phyloP scores from a whole-genome alignment of 768 basidiomycete species.

The Rhodotorula graminis region DNA sequence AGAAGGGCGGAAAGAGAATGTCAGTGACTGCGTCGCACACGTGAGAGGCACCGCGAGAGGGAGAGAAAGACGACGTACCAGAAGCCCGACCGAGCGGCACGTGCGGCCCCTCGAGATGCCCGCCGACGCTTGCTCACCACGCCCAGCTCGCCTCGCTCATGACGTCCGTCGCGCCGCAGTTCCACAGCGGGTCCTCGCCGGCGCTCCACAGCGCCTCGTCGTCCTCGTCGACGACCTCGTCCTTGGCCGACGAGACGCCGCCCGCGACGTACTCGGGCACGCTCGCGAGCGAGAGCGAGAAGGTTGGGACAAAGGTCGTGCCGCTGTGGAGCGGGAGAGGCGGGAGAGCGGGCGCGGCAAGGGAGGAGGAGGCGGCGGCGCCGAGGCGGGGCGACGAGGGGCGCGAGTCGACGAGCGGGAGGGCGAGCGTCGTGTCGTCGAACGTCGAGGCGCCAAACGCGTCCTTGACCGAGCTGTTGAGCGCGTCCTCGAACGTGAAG shows the following conservation, averaged over 20 bases:
- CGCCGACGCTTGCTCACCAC: neutral
- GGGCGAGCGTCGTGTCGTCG: conserved; percentile 1
- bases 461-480: neutral
- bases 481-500: neutral
- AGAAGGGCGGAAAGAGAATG: no score
- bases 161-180: conserved; percentile 5
- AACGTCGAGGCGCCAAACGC: neutral
- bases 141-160: conserved; percentile 23
- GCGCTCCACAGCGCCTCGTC: conserved; percentile 7
- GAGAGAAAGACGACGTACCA: no score
- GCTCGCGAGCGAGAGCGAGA: neutral
- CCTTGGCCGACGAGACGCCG: neutral
- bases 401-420: neutral
- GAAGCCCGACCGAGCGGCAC: no score
- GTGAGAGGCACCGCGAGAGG: no score
- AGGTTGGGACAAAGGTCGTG: neutral
- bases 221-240: neutral
- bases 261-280: neutral
- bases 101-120: no score
- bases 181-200: conserved; percentile 9
- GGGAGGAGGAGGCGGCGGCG: no score
- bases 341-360: no score
- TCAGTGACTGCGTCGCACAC: no score
- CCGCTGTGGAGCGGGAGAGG: neutral
- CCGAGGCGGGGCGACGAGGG: neutral